Percentiles rank a stretch among this genome's conserved stretches.
Conservation (phyloP, 495 filamentous ascomycete species). For the Ramalina intermedia region DNA sequence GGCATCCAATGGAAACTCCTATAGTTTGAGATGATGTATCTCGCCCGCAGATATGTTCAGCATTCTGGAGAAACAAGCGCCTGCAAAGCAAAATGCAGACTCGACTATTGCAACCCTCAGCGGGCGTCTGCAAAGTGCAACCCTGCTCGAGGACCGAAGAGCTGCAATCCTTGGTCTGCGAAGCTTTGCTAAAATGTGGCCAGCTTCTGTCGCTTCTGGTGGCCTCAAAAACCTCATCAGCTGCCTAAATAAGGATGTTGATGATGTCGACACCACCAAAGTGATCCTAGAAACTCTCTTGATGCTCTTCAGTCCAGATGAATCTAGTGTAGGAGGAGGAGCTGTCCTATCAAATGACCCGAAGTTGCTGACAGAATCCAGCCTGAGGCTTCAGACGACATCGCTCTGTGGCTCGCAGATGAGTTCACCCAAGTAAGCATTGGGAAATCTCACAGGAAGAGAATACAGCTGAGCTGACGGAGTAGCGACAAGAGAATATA, state of each 20-base stretch:
- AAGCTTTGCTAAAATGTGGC: slow-evolving; percentile 91
- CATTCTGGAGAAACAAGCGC: slow-evolving; percentile 71
- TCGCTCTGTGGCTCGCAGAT: slow-evolving; percentile 91
- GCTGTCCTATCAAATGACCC: neutral
- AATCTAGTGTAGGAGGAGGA: slow-evolving; percentile 41
- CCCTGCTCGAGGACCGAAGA: slow-evolving; percentile 82
- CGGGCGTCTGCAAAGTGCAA: slow-evolving; percentile 71
- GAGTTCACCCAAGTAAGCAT: slow-evolving; percentile 79
- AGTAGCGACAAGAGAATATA: slow-evolving; percentile 88
- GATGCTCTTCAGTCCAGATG: slow-evolving; percentile 74
- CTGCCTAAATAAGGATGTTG: slow-evolving; percentile 70
- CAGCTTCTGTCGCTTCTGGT: slow-evolving; percentile 89
- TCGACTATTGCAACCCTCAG: slow-evolving; percentile 85
- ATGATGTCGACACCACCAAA: slow-evolving; percentile 94
- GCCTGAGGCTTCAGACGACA: slow-evolving; percentile 94
- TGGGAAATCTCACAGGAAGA: neutral
- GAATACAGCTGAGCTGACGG: slow-evolving; percentile 30
- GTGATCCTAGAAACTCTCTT: slow-evolving; percentile 86
- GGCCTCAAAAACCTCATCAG: slow-evolving; percentile 74
- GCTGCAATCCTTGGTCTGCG: slow-evolving; percentile 84
- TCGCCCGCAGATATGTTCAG: slow-evolving; percentile 49
- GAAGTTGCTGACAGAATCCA: slow-evolving; percentile 25
- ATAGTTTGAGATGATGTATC: neutral
- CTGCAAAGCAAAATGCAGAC: slow-evolving; percentile 88
- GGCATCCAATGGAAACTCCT: neutral